Conservation (phyloP, 2,329 filamentous ascomycete species). For the Colletotrichum coccodes region DNA sequence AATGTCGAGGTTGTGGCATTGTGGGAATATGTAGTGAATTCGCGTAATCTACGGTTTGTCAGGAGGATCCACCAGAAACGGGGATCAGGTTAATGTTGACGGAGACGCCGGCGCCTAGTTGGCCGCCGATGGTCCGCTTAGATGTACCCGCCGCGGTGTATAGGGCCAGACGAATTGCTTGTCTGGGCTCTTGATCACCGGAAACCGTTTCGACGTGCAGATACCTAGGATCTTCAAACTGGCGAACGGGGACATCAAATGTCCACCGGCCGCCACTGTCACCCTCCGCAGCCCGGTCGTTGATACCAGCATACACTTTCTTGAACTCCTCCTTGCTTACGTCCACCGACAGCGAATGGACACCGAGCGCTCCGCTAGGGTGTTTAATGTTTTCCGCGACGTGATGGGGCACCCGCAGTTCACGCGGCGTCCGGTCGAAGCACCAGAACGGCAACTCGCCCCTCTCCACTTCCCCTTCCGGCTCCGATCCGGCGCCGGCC, state of each 20-base stretch:
- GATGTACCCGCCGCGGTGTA: slow-evolving; percentile 14
- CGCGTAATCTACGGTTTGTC: slow-evolving; percentile 33
- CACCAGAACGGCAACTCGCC: slow-evolving; percentile 73
- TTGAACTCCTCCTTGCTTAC: slow-evolving; percentile 35
- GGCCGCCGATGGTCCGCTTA: slow-evolving; percentile 18
- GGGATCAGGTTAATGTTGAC: slow-evolving; percentile 17
- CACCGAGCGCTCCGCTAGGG: slow-evolving; percentile 60
- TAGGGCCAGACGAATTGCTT: slow-evolving; percentile 2
- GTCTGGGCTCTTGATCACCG: neutral
- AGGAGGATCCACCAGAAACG: neutral
- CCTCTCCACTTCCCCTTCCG: slow-evolving; percentile 42
- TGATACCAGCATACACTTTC: slow-evolving; percentile 22
- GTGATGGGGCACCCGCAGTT: slow-evolving; percentile 62
- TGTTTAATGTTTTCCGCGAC: slow-evolving; percentile 54
- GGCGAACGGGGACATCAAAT: slow-evolving; percentile 21
- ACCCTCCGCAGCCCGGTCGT: slow-evolving; percentile 4
- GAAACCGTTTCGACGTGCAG: slow-evolving; percentile 5
- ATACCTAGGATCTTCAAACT: slow-evolving; percentile 23
- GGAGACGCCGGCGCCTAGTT: slow-evolving; percentile 14
- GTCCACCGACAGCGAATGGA: slow-evolving; percentile 54
- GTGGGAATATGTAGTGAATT: neutral
- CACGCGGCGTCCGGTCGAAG: slow-evolving; percentile 68
- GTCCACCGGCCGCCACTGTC: slow-evolving; percentile 7
- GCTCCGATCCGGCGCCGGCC: slow-evolving; percentile 37
- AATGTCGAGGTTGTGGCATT: too few relatives aligned